Percentiles rank a stretch among this genome's conserved stretches.
phyloP scores from a whole-genome alignment of 202 grass and related monocot species.

The Eragrostis tef region DNA sequence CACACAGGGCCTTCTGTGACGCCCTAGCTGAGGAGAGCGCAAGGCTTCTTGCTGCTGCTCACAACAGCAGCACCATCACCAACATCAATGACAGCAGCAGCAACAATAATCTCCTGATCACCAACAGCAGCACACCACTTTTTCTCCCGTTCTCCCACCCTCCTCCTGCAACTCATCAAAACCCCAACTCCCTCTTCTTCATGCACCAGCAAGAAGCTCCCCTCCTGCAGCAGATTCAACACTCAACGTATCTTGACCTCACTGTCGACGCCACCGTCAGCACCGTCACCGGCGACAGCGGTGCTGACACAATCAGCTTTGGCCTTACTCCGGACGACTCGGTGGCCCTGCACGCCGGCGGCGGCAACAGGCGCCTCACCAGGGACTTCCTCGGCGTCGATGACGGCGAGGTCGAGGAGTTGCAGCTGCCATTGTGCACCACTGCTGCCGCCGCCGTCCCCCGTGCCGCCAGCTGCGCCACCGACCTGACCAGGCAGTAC shows the following conservation, averaged over 20 bases:
- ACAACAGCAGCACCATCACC: conserved; percentile 28
- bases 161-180: conserved; percentile 41
- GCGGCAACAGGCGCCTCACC: conserved; percentile 50
- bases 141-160: conserved; percentile 58
- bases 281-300: background rate
- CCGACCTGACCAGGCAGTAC: conserved; percentile 52
- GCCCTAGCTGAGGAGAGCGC: conserved; percentile 97
- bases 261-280: background rate
- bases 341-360: conserved; percentile 45
- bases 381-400: conserved; percentile 85
- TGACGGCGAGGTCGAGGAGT: conserved; percentile 46
- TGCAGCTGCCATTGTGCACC: conserved; percentile 43
- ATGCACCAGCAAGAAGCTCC: conserved; percentile 39
- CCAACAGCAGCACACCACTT: conserved; percentile 45
- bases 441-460: background rate
- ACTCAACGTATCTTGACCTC: conserved; percentile 40
- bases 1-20: conserved; percentile 96
- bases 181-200: conserved; percentile 51
- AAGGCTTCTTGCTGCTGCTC: conserved; percentile 59
- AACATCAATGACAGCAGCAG: background rate
- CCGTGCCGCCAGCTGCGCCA: conserved; percentile 46
- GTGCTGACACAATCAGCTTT: conserved; percentile 42
- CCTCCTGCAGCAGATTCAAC: conserved; percentile 40
- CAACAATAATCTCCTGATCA: conserved; percentile 33
- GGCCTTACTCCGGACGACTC: conserved; percentile 47